These are phyloP conservation scores for Cystofilobasidium macerans DNA, from an alignment of 768 basidiomycete species.

Conservation along the genomic window DNA sequence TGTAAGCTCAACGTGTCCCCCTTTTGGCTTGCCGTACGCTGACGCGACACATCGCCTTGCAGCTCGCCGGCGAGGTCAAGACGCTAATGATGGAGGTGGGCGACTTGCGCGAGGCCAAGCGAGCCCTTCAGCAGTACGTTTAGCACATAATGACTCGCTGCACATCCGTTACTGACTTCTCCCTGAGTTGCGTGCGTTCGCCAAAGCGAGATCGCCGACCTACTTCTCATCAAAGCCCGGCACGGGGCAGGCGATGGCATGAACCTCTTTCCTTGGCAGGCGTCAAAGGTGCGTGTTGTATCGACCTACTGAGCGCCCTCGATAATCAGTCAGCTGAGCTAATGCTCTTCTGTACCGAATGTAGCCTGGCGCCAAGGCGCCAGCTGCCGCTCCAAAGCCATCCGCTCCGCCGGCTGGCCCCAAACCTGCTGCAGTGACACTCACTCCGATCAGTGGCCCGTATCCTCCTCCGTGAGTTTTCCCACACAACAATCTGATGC, in stretches of 20 bases:
- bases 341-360: too few relatives aligned
- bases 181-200: not conserved
- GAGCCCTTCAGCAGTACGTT: conserved; percentile 13
- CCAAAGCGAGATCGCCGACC: conserved; percentile 11
- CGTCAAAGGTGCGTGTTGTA: conserved; percentile 1
- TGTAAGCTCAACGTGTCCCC: not conserved
- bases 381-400: too few relatives aligned
- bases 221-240: conserved; percentile 14
- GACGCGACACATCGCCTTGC: not conserved
- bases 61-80: conserved; percentile 20
- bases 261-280: conserved; percentile 20
- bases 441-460: too few relatives aligned
- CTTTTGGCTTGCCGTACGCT: not conserved
- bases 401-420: too few relatives aligned
- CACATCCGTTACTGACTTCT: not conserved
- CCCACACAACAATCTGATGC: too few relatives aligned
- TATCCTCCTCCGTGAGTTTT: too few relatives aligned
- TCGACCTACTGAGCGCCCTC: not conserved
- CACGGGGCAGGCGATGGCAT: conserved; percentile 18
- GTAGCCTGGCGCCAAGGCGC: too few relatives aligned
- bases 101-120: conserved; percentile 20
- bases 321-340: too few relatives aligned
- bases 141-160: not conserved
- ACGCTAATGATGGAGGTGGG: conserved; percentile 23
- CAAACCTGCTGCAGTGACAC: not conserved